Evolutionary conservation across 768 basidiomycete genomes (phyloP), one percentile per base, ranked within the genome.

Genomic region (Pisolithus microcarpus): DNA sequence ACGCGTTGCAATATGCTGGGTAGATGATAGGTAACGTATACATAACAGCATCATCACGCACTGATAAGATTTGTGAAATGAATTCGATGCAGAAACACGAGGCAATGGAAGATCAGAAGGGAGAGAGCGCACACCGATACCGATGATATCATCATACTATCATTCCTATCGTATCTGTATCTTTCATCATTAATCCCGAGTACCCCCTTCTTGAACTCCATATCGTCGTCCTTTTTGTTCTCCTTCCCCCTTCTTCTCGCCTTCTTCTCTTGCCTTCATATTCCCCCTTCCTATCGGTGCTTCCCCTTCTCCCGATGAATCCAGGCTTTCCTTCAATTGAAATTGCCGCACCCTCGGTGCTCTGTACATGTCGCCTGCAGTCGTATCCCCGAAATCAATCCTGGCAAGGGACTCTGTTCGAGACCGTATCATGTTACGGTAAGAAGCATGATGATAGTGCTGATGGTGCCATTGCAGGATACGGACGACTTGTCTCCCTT

Each of bases 111-210:
- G 24, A 7, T 26, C n/a, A 26, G 40, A 26, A 18, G 24, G 43
- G n/a, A 30, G 10, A 15, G 9, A 11, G n/a, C 40, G n/a, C 21
- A 23, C 21, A 23, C 13, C 16, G 43, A 44, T 24, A 44, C 28
- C 43, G 24, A 44, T 44, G 43, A 44, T 44, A 44, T 44, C 43
- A 44, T 44, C 8, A 44, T 44, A 26, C 30, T 30, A 44, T 44
- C 43, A 44, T 44, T 16, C 42, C 18, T 44, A 44, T 44, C 43
- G 28, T 34, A 34, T 26, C 43, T 28, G 16, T 44, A 44, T 44
- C 24, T 23, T n/a, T 28, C 24, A 44, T 30, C 43, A 26, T 44
- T 44, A 28, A 15, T 16, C 10, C 34, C 34, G 23, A 16, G 16
- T 44, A 15, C 42, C 42, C 15, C 15, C 43, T 44, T 28, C 43